Percentiles rank a stretch among this genome's conserved stretches.
phyloP scores from a whole-genome alignment of 345 rosid species.

The Lumnitzera littorea region DNA sequence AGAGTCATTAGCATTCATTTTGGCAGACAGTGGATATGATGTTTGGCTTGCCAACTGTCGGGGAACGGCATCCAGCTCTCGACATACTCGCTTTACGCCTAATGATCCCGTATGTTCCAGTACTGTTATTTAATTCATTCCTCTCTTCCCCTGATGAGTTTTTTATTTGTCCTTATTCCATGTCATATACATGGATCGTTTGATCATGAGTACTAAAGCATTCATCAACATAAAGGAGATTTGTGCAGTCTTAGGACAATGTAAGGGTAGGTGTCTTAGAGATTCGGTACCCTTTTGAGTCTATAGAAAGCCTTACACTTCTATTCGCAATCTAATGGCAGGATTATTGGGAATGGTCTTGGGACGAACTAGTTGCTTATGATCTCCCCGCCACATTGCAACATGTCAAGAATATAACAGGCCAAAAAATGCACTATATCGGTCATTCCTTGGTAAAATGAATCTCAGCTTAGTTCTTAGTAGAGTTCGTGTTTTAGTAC shows the following conservation, averaged over 20 bases:
- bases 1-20: slow-evolving; percentile 29
- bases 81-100: slow-evolving; percentile 25
- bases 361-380: slow-evolving; percentile 27
- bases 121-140: too few relatives aligned
- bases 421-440: slow-evolving; percentile 31
- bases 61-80: slow-evolving; percentile 26
- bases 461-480: neutral
- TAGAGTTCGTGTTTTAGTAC: too few relatives aligned
- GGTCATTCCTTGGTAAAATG: slow-evolving; percentile 29
- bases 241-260: too few relatives aligned
- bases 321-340: neutral
- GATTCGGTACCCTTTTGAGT: too few relatives aligned
- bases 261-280: too few relatives aligned
- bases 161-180: too few relatives aligned
- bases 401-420: slow-evolving; percentile 18
- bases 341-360: slow-evolving; percentile 44
- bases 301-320: too few relatives aligned
- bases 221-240: too few relatives aligned
- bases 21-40: slow-evolving; percentile 33
- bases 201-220: too few relatives aligned
- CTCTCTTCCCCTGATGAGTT: too few relatives aligned
- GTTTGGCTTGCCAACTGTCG: slow-evolving; percentile 41
- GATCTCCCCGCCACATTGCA: slow-evolving; percentile 23
- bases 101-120: slow-evolving; percentile 10
- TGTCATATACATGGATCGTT: too few relatives aligned